Percentiles rank a stretch among this genome's conserved stretches.
These are phyloP conservation scores for Lanmaoa pseudosensibilis DNA, from an alignment of 768 basidiomycete species.

Conservation along the genomic window DNA sequence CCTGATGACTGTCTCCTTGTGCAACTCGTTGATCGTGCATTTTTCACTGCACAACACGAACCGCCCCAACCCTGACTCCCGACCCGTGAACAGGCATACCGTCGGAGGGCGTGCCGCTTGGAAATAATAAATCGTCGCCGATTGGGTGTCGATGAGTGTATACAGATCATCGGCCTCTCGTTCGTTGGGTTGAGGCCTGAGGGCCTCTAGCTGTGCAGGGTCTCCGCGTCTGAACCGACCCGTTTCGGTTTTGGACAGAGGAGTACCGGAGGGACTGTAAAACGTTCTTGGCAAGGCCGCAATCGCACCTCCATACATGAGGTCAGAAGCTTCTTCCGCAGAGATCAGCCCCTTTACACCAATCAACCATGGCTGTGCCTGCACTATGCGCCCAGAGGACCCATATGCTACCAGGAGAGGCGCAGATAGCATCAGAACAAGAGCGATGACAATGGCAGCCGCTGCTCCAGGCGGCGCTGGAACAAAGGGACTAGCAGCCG, in stretches of 20 bases:
- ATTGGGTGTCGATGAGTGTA: conserved; percentile 25
- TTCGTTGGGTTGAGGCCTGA: background rate
- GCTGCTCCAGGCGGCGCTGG: background rate
- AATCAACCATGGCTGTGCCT: conserved; percentile 22
- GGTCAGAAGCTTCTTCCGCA: conserved; percentile 15
- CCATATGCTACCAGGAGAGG: conserved; percentile 17
- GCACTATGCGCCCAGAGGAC: conserved; percentile 16
- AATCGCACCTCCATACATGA: conserved; percentile 17
- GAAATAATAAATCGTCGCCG: conserved; percentile 27
- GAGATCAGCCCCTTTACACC: conserved; percentile 29
- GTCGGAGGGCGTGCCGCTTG: conserved; percentile 22
- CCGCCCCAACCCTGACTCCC: conserved; percentile 22
- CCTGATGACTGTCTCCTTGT: conserved; percentile 27
- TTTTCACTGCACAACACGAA: conserved; percentile 24
- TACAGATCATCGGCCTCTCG: conserved; percentile 14
- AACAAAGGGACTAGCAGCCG: too few species aligned
- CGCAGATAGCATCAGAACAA: conserved; percentile 14
- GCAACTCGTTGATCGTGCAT: conserved; percentile 21
- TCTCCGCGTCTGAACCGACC: conserved; percentile 22
- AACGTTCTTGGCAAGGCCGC: conserved; percentile 4
- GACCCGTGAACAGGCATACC: conserved; percentile 23
- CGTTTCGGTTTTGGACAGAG: conserved; percentile 2
- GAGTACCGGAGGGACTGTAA: conserved; percentile 24
- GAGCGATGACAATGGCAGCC: background rate
- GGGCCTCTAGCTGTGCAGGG: conserved; percentile 1